These are phyloP conservation scores for Teunomyces panamensis DNA, from an alignment of 805 yeast genomes.

Conservation along the genomic window DNA sequence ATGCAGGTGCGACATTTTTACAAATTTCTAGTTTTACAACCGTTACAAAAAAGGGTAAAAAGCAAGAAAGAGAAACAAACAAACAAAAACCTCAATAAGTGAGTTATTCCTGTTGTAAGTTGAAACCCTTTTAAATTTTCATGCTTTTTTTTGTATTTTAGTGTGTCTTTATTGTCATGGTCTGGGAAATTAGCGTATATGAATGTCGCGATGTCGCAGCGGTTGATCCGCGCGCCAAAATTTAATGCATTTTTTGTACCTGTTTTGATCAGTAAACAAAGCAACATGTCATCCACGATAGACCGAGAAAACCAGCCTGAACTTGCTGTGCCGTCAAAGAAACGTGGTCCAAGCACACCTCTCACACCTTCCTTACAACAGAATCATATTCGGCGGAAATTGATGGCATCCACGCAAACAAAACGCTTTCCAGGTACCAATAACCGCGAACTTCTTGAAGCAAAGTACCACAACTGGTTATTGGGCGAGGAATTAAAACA, in stretches of 20 bases:
- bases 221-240: too few relatives aligned
- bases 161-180: too few relatives aligned
- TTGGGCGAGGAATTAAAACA: constrained; percentile 19
- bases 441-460: constrained; percentile 17
- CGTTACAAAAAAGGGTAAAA: not conserved
- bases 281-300: not conserved
- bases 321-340: not conserved
- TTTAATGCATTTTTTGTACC: too few relatives aligned
- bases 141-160: not conserved
- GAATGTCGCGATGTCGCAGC: too few relatives aligned
- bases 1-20: not conserved
- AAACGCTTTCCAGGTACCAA: constrained; percentile 3
- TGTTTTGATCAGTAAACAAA: not conserved
- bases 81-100: not conserved
- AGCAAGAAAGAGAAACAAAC: not conserved
- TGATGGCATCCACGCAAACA: constrained; percentile 3
- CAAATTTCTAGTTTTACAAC: not conserved
- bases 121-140: not conserved
- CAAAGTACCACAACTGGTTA: constrained; percentile 32
- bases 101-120: too few relatives aligned
- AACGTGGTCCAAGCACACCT: constrained; percentile 34
- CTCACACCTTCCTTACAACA: constrained; percentile 25
- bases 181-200: too few relatives aligned
- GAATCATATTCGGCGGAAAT: constrained; percentile 15
- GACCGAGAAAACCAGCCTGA: not conserved